Base-by-base conservation (phyloP, 768 basidiomycete species). In the Agaricus subrufescens region DNA sequence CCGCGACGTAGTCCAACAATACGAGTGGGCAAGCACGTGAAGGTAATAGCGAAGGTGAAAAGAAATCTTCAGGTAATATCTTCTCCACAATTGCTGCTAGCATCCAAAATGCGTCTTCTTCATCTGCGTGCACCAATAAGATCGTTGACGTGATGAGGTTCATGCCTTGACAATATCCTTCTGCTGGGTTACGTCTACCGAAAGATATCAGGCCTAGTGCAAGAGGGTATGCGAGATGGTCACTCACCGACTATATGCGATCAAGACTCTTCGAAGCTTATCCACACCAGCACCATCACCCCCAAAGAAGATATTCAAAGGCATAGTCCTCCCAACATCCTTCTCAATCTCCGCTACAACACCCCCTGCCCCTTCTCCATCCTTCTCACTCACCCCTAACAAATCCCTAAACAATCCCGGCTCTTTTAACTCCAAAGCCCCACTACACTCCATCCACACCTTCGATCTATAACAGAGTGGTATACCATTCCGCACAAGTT, bases 41-140 rank as follows among this genome's bases (percentile, higher is more conserved):
- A 39, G 94, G 93, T 0, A 97, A 82, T 2, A 99, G 76, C 1
- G 88, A 89, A 0, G 94, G 91, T 1, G 96, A 91, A 71, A 95
- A 98, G 75, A 97, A 99, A 52, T 95, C 88, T 55, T 88, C 83
- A 0, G 97, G 97, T 0, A 98, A 79, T 40, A 95, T 84, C 9
- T 84, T 83, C 67, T 96, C 94, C 43, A 98, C 84, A 61, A 98
- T 88, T 11, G 91, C 91, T 0, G 85, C 75, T 10, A 98, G 86
- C 31, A 89, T 89, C 95, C 95, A 98, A 65, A 97, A 98, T 0
- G 96, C 96, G 58, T 96, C 93, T 72, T 98, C 95, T 69, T 99
- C 96, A 60, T 96, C 89, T 0, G 93, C 91, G 60, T 96, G 87
- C 0, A 94, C 92, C 1, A 99, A 81, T 0, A 99, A 79, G 2